Evolutionary conservation across 2,329 filamentous ascomycete genomes (phyloP), one percentile per base, ranked within the genome.

Genomic region (Hymenoscyphus albidus): DNA sequence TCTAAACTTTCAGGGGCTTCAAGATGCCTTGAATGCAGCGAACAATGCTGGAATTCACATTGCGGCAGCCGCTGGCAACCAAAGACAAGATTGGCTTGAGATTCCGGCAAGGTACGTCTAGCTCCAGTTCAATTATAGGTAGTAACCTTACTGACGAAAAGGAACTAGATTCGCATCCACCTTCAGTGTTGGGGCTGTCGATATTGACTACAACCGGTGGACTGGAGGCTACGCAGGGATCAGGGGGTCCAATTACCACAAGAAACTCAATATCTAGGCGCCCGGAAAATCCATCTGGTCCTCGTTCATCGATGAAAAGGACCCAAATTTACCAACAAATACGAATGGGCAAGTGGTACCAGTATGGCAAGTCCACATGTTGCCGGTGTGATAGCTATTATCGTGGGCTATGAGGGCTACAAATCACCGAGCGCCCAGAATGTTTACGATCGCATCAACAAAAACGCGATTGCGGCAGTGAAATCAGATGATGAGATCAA

Each of bases 391-490:
- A 61, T 61, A 48, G 59, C 59, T 18, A 18, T 55, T 39, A 55
- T 61, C 4, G 40, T 61, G 59, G 59, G 59, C 3, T 61, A 55
- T 56, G 59, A 61, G 18, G 44, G 48, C 14, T 55, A 55, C 59
- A 7, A 39, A 27, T 16, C 54, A 14, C 44, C 39, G 2, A 40
- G 6, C 12, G 44, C 59, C 22, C 58, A 60, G 22, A 14, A 61
- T 22, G 59, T 61, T 32, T 61, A 61, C 22, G 31, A 38, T 40
- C 59, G 59, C 16, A 12, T 61, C 5, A 39, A 22, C 27, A 12
- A 4, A 13, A 61, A 61, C 31, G 22, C 42, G 6, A n/a, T 61
- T 18, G 7, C 12, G 13, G 59, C n/a, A 3, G 59, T 56, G 5
- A 18, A 38, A 7, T 61, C 44, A n/a, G 59, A 56, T 14, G 31